Percentiles rank a stretch among this genome's conserved stretches.
phyloP scores from a whole-genome alignment of 805 yeast genomes.

The Metschnikowia baotianmanensis region DNA sequence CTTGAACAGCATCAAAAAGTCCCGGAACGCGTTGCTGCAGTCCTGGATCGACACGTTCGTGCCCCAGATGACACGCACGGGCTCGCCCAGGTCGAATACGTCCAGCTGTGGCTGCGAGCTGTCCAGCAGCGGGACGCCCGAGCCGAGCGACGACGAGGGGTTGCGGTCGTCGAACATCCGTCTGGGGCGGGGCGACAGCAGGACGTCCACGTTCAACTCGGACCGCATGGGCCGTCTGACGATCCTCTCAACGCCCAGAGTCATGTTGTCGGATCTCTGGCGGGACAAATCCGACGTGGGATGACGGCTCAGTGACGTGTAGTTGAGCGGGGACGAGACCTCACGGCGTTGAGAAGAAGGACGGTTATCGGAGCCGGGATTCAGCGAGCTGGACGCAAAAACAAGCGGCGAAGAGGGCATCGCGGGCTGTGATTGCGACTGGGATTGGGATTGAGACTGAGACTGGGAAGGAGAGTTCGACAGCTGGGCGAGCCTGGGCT shows the following conservation, averaged over 20 bases:
- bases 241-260: constrained; percentile 43
- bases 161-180: constrained; percentile 46
- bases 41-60: constrained; percentile 93
- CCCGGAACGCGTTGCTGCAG: constrained; percentile 73
- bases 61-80: constrained; percentile 95
- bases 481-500: constrained; percentile 2
- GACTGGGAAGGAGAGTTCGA: constrained; percentile 3
- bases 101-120: constrained; percentile 26
- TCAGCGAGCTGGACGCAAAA: constrained; percentile 48
- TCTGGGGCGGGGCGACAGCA: constrained; percentile 68
- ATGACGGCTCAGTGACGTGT: constrained; percentile 41
- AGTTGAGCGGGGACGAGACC: constrained; percentile 50
- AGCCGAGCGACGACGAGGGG: constrained; percentile 15
- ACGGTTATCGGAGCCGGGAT: constrained; percentile 34
- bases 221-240: constrained; percentile 63
- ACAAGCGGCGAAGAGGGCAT: constrained; percentile 60
- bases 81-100: constrained; percentile 49
- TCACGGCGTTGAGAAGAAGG: constrained; percentile 27
- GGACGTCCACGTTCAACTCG: constrained; percentile 69
- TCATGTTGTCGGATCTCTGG: constrained; percentile 44
- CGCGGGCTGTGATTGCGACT: constrained; percentile 36
- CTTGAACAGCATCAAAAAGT: constrained; percentile 82
- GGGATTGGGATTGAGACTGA: constrained; percentile 8
- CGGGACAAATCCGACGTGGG: constrained; percentile 34
- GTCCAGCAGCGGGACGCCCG: constrained; percentile 24